phyloP scores from a whole-genome alignment of 352 stramenopile genomes.

The Phytophthora aleatoria region DNA sequence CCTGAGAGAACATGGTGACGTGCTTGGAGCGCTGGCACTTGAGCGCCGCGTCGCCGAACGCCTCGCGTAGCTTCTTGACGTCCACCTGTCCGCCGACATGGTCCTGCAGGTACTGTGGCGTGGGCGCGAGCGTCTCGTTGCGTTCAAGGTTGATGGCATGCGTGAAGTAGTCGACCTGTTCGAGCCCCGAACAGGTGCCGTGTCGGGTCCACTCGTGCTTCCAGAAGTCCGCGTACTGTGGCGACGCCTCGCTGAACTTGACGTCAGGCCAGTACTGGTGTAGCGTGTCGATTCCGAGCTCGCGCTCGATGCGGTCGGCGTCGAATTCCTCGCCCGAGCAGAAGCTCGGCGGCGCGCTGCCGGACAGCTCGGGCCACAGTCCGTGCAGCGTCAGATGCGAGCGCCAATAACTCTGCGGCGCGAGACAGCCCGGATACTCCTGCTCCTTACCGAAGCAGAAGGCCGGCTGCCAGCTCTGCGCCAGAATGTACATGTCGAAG shows the following conservation, averaged over 20 bases:
- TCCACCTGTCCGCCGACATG: constrained; percentile 61
- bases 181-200: constrained; percentile 91
- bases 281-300: constrained; percentile 74
- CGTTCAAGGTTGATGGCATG: constrained; percentile 78
- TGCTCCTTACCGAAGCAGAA: constrained; percentile 74
- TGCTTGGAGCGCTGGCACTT: constrained; percentile 34
- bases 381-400: constrained; percentile 90
- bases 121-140: constrained; percentile 68
- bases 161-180: constrained; percentile 87
- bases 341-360: constrained; percentile 71
- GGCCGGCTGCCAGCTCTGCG: constrained; percentile 89
- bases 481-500: constrained; percentile 92
- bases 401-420: constrained; percentile 74
- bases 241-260: constrained; percentile 59
- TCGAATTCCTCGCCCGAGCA: constrained; percentile 82
- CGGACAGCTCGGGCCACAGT: constrained; percentile 83
- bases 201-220: constrained; percentile 94
- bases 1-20: constrained; percentile 61
- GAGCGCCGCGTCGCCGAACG: constrained; percentile 46
- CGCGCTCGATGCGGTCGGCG: constrained; percentile 52
- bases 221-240: constrained; percentile 89
- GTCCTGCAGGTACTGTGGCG: constrained; percentile 63
- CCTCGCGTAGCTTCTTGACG: constrained; percentile 46
- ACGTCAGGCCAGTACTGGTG: constrained; percentile 89
- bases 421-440: constrained; percentile 71